Evolutionary conservation across 169 alveolate genomes (phyloP).

Genomic region (Eimeria acervulina): DNA sequence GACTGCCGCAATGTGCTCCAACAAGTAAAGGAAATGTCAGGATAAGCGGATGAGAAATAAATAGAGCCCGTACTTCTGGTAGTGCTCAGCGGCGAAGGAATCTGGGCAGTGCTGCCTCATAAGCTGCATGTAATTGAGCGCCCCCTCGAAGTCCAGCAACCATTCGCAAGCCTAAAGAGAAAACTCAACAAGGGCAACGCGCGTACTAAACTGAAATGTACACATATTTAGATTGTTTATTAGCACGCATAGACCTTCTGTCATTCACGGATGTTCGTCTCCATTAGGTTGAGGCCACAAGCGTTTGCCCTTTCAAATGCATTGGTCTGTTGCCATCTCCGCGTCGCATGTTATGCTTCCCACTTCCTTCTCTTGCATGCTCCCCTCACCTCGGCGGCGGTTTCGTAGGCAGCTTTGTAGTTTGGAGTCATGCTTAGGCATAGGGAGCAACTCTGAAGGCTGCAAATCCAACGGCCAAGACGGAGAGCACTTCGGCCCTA

Average conservation of each 20-base stretch:
- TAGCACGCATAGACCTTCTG: background rate
- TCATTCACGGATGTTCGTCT: background rate
- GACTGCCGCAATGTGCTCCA: background rate
- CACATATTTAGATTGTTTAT: background rate
- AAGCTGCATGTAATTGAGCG: constrained; percentile 57
- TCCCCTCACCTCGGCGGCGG: constrained; percentile 77
- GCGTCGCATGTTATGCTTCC: background rate
- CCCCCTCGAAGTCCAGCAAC: constrained; percentile 81
- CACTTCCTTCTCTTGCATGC: background rate
- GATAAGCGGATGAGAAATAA: background rate
- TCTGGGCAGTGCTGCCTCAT: constrained; percentile 81
- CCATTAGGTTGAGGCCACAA: background rate
- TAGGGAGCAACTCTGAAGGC: constrained; percentile 57
- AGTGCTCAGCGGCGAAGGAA: constrained; percentile 57
- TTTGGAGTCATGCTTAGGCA: constrained; percentile 74
- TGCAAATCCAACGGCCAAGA: constrained; percentile 77
- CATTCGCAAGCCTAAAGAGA: constrained; percentile 75
- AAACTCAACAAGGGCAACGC: background rate
- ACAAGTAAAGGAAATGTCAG: background rate
- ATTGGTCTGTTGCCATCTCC: background rate
- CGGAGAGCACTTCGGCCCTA: constrained; percentile 82
- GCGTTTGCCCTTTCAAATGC: background rate
- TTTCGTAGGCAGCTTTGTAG: constrained; percentile 81
- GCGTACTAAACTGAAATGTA: background rate
- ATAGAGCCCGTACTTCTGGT: constrained; percentile 33